These are phyloP conservation scores for Nadsonia commutata DNA, from an alignment of 1,139 yeast species.

Conservation along the genomic window DNA sequence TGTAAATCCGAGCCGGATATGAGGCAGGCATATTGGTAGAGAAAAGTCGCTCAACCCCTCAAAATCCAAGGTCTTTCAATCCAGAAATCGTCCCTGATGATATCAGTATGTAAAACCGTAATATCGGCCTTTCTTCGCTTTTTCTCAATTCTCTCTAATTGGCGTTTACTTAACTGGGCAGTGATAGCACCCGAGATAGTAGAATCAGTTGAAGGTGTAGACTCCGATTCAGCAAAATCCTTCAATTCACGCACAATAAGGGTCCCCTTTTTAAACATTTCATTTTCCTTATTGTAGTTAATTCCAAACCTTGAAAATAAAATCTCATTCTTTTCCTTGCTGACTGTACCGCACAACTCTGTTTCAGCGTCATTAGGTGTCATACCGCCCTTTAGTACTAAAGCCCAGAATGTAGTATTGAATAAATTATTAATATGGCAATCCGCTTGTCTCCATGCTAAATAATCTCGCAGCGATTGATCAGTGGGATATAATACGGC, in stretches of 20 bases:
- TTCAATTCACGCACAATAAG: constrained; percentile 42
- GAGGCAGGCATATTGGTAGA: background rate
- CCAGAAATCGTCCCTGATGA: constrained; percentile 20
- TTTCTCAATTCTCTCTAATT: constrained; percentile 36
- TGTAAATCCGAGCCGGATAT: no score
- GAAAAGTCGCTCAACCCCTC: background rate
- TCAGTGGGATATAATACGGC: constrained; percentile 72
- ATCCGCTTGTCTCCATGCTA: constrained; percentile 93
- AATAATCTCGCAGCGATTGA: constrained; percentile 54
- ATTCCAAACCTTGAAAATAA: constrained; percentile 63
- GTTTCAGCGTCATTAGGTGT: constrained; percentile 70
- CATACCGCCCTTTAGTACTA: constrained; percentile 57
- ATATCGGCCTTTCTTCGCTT: constrained; percentile 36
- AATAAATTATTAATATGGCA: constrained; percentile 91
- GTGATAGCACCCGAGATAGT: constrained; percentile 4
- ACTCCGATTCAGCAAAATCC: constrained; percentile 5
- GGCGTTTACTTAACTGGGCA: constrained; percentile 28
- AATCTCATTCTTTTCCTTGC: constrained; percentile 80
- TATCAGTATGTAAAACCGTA: constrained; percentile 28
- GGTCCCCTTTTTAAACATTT: constrained; percentile 78
- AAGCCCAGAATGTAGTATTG: constrained; percentile 85
- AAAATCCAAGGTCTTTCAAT: constrained; percentile 11
- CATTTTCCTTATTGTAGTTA: constrained; percentile 83
- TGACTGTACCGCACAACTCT: constrained; percentile 51
- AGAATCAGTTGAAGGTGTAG: constrained; percentile 1